phyloP scores from a whole-genome alignment of 805 yeast species.

The Candida oleophila region DNA sequence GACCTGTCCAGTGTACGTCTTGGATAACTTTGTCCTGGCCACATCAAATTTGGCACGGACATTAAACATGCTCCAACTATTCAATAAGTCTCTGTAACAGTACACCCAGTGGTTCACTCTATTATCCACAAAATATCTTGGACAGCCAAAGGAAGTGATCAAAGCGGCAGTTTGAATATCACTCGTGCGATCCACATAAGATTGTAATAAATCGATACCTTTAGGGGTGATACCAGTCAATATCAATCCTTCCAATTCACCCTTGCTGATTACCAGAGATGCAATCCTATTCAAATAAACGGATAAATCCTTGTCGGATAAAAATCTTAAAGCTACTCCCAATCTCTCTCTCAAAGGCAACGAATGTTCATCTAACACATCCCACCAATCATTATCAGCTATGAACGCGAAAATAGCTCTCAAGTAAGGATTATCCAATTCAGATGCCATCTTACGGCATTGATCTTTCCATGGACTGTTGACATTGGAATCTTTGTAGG shows the following conservation, averaged over 20 bases:
- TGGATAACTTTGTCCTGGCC: conserved; percentile 63
- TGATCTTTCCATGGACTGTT: conserved; percentile 91
- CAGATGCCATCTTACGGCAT: conserved; percentile 85
- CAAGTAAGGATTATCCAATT: conserved; percentile 82
- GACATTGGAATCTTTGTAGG: conserved; percentile 54
- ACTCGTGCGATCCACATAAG: conserved; percentile 82
- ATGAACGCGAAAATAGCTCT: conserved; percentile 91
- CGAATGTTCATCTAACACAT: conserved; percentile 85
- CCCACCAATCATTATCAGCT: conserved; percentile 96
- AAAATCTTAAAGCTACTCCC: conserved; percentile 85
- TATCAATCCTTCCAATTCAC: conserved; percentile 88
- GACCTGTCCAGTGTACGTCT: conserved; percentile 45
- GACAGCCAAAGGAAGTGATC: conserved; percentile 77
- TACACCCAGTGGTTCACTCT: conserved; percentile 79
- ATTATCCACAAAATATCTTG: conserved; percentile 72
- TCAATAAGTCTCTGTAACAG: conserved; percentile 63
- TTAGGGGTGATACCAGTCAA: conserved; percentile 89
- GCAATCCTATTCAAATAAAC: conserved; percentile 70
- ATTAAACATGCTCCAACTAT: conserved; percentile 80
- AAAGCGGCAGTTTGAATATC: conserved; percentile 92
- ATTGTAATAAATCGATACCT: conserved; percentile 78
- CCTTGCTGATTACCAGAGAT: conserved; percentile 66
- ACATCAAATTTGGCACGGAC: conserved; percentile 85
- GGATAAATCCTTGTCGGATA: conserved; percentile 76
- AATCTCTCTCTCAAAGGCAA: conserved; percentile 84